phyloP scores from a whole-genome alignment of 805 yeast species.

The Wickerhamiella hasegawae region DNA sequence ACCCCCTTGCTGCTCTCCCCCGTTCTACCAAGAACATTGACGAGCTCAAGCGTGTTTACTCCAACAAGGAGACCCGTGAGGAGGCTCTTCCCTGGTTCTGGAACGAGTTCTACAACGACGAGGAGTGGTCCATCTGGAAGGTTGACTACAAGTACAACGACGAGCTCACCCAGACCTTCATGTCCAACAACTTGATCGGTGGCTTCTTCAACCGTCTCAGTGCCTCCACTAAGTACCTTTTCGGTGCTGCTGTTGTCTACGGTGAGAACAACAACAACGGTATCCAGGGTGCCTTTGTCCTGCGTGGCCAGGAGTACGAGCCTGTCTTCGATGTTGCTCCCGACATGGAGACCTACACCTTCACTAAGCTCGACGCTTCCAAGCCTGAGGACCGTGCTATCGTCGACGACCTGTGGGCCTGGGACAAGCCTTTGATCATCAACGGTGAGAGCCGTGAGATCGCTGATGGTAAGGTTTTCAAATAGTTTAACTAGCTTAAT shows the following conservation, averaged over 20 bases:
- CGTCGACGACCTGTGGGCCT: constrained; percentile 85
- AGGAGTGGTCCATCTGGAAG: constrained; percentile 90
- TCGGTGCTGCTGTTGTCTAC: constrained; percentile 86
- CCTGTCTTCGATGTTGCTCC: constrained; percentile 99
- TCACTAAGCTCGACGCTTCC: constrained; percentile 68
- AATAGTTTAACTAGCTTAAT: no score
- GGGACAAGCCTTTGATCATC: constrained; percentile 85
- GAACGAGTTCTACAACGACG: constrained; percentile 71
- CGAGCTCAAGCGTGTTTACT: constrained; percentile 93
- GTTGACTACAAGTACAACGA: constrained; percentile 96
- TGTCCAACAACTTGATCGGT: constrained; percentile 96
- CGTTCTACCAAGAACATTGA: constrained; percentile 52
- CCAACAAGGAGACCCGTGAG: constrained; percentile 93
- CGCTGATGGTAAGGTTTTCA: constrained; percentile 95
- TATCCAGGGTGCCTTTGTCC: constrained; percentile 84
- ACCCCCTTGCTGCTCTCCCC: constrained; percentile 74
- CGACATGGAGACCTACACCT: constrained; percentile 91
- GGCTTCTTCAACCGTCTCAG: constrained; percentile 94
- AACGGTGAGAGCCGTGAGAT: constrained; percentile 74
- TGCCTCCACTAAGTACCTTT: constrained; percentile 85
- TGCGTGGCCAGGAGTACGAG: constrained; percentile 80
- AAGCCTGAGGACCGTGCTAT: constrained; percentile 64
- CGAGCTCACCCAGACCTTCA: constrained; percentile 89
- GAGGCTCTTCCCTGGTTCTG: constrained; percentile 96
- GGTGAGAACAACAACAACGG: constrained; percentile 99